Evolutionary conservation across 1,284 basidiomycete species (phyloP).

Genomic region (Lignosus rhinocerotis): DNA sequence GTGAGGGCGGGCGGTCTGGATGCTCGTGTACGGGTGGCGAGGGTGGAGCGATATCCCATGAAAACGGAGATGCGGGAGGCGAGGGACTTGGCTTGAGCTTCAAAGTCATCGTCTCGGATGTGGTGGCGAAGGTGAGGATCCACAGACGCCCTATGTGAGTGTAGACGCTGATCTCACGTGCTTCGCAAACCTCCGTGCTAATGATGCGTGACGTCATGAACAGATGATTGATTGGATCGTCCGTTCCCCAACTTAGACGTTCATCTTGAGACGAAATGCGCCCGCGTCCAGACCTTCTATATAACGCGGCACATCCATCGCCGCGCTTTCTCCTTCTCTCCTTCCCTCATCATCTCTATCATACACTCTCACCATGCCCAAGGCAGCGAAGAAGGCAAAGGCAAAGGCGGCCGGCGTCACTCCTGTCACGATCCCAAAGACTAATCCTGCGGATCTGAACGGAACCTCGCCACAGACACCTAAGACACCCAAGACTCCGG

Average conservation of each 20-base stretch:
- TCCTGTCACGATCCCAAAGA: constrained; percentile 29
- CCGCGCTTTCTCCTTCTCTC: constrained; percentile 5
- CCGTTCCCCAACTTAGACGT: constrained; percentile 7
- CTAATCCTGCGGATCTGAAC: constrained; percentile 5
- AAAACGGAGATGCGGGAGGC: constrained; percentile 48
- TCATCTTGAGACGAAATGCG: constrained; percentile 8
- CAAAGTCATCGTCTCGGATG: constrained; percentile 43
- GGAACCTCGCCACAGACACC: constrained; percentile 28
- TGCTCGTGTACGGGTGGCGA: constrained; percentile 36
- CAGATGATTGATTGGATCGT: constrained; percentile 23
- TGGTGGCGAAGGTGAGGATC: neutral
- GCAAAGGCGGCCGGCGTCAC: constrained; percentile 22
- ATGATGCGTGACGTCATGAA: constrained; percentile 22
- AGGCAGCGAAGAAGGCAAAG: constrained; percentile 23
- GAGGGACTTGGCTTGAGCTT: constrained; percentile 53
- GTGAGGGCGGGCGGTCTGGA: constrained; percentile 43
- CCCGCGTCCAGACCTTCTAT: constrained; percentile 19
- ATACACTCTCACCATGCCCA: constrained; percentile 18
- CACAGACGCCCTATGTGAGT: neutral
- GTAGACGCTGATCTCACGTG: neutral
- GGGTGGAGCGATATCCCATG: constrained; percentile 52
- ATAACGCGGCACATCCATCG: constrained; percentile 14
- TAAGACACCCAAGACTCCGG: constrained; percentile 80
- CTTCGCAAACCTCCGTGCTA: neutral
- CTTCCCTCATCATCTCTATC: neutral